Evolutionary conservation across 2,329 filamentous ascomycete species (phyloP).

Genomic region (Hypoxylon sp.): DNA sequence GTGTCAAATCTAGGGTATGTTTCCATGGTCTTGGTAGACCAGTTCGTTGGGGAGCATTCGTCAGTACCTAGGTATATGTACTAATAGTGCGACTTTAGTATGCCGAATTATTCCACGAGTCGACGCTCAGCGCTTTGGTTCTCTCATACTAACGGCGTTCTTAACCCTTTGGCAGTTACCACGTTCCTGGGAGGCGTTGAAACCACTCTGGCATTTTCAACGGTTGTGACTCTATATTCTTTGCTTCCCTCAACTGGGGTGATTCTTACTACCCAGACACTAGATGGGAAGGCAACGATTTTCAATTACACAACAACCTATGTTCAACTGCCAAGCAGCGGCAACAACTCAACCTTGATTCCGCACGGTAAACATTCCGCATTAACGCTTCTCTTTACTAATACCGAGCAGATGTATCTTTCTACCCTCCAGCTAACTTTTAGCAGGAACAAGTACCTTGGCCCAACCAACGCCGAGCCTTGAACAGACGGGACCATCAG

Average conservation of each 20-base stretch:
- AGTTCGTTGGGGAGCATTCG: too few relatives aligned
- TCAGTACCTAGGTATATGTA: too few relatives aligned
- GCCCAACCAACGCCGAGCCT: not conserved
- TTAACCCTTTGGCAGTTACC: conserved; percentile 6
- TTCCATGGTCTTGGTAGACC: too few relatives aligned
- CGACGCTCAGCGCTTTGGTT: too few relatives aligned
- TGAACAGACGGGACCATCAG: not conserved
- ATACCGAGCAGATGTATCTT: too few relatives aligned
- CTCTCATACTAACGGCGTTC: too few relatives aligned
- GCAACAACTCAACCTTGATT: too few relatives aligned
- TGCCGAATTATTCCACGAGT: too few relatives aligned
- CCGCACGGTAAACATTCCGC: conserved; percentile 1
- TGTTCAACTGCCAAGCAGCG: conserved; percentile 3
- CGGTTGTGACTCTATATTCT: not conserved
- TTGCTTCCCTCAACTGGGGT: conserved; percentile 13
- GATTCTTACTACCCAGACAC: not conserved
- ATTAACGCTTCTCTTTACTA: not conserved
- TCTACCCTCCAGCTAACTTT: conserved; percentile 1
- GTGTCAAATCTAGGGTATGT: too few relatives aligned
- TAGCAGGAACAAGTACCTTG: not conserved
- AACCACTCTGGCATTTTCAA: conserved; percentile 10
- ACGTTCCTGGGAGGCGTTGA: not conserved
- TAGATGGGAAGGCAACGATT: not conserved
- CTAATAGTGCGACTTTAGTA: conserved; percentile 10
- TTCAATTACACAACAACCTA: conserved; percentile 21